These are phyloP conservation scores for Naganishia albida DNA, from an alignment of 1,284 basidiomycete genomes.

Conservation along the genomic window DNA sequence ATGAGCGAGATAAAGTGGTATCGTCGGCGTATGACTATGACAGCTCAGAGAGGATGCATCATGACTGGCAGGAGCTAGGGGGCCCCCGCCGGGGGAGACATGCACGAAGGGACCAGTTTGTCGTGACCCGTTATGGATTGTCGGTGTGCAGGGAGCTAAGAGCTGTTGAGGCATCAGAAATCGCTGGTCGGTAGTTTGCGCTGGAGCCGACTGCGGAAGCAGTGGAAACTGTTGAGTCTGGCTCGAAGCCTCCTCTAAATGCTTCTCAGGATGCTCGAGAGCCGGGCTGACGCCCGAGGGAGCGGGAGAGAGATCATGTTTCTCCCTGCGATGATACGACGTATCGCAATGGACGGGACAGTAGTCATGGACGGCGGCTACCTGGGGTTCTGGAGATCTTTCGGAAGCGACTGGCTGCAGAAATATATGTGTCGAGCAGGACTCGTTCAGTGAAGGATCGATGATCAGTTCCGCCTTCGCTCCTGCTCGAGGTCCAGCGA, in stretches of 20 bases:
- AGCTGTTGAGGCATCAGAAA: neutral
- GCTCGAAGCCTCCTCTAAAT: no score
- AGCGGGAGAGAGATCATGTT: slow-evolving; percentile 3
- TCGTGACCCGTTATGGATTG: neutral
- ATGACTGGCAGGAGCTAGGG: no score
- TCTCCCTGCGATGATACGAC: slow-evolving; percentile 5
- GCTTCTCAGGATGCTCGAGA: no score
- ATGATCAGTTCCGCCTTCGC: neutral
- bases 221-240: neutral
- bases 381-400: no score
- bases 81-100: neutral
- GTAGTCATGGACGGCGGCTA: no score
- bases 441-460: neutral
- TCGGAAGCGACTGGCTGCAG: no score
- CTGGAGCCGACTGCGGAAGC: neutral
- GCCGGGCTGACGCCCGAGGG: neutral
- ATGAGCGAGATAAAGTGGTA: neutral
- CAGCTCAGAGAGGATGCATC: neutral
- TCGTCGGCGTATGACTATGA: neutral
- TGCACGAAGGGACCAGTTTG: neutral
- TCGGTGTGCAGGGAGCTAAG: neutral
- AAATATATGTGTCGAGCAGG: neutral
- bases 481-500: neutral
- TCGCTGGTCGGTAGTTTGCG: neutral
- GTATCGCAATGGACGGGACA: neutral